Evolutionary conservation across 176 grass and related monocot genomes (phyloP), one percentile per base, ranked within the genome.

Genomic region (Panicum miliaceum): DNA sequence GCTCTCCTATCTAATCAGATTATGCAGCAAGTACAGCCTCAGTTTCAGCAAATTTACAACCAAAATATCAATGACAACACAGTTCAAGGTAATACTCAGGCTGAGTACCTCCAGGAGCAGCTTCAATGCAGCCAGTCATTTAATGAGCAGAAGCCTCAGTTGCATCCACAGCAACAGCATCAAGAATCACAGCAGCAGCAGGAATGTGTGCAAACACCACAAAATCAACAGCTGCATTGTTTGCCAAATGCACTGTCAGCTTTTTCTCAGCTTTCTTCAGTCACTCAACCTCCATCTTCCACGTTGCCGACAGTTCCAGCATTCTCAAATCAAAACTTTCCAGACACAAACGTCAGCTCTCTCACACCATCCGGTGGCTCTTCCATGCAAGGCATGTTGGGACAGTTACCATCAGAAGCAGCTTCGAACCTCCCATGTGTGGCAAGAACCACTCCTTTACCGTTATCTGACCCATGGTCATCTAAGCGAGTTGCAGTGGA

Each of bases 401-500:
- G 50, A 35, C 82, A 84, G 15, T 92, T 90, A 75, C 89, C 85
- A 74, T 79, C 85, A 43, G 90, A 92, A 74, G 75, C 79, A 60
- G 41, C 79, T 73, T 88, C 85, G 0, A 82, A 77, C 53, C 88
- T 94, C 78, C 91, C 86, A 73, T 83, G 59, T 42, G 69, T 92
- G 66, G 64, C 89, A 85, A 95, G 88, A 86, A 76, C 81, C 32
- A 84, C 81, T 77, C 87, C 77, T 23, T 1, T 90, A 76, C 41
- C 79, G 8, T 52, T 88, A 53, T 94, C 87, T 72, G 88, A 82
- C 68, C 77, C 83, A 64, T 96, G 87, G 93, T 89, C 93, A 38
- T 92, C 88, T 48, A 99, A 96, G 78, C 81, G 93, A 62, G 65
- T 91, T 57, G 91, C 84, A 23, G 80, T 99, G 68, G 90, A 92